phyloP scores from a whole-genome alignment of 2,329 filamentous ascomycete genomes.

The Macrophomina pseudophaseolina region DNA sequence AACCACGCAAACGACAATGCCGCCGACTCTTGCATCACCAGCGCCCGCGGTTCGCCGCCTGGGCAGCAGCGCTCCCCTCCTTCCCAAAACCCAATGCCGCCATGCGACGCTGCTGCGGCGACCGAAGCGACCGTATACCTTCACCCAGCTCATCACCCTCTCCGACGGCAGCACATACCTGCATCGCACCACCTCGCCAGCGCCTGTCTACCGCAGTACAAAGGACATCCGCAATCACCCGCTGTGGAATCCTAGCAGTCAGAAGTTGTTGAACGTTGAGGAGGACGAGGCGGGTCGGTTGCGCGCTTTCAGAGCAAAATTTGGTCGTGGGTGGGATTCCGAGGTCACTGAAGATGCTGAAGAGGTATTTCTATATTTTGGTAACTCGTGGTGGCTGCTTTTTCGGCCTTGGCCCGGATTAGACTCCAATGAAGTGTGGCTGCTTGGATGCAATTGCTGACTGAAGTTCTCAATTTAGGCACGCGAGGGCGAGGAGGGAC shows the following conservation, averaged over 20 bases:
- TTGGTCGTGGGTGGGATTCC: constrained; percentile 83
- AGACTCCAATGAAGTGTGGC: too few species aligned
- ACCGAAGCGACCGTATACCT: constrained; percentile 91
- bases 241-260: constrained; percentile 86
- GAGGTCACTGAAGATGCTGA: constrained; percentile 37
- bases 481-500: constrained; percentile 11
- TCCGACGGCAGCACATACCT: constrained; percentile 88
- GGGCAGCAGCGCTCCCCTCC: constrained; percentile 34
- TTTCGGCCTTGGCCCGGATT: too few species aligned
- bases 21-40: constrained; percentile 34
- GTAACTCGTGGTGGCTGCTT: too few species aligned
- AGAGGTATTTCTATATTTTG: constrained; percentile 26
- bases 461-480: not conserved
- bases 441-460: too few species aligned
- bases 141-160: constrained; percentile 94
- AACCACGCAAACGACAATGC: constrained; percentile 33
- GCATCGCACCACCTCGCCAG: constrained; percentile 76
- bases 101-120: constrained; percentile 85
- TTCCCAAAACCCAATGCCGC: constrained; percentile 62
- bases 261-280: constrained; percentile 84
- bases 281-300: constrained; percentile 92
- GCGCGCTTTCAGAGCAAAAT: constrained; percentile 82
- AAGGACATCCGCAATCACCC: constrained; percentile 91
- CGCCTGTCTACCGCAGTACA: constrained; percentile 63
- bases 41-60: constrained; percentile 37